Conservation (phyloP, 345 rosid species). For the Odontarrhena argentea region DNA sequence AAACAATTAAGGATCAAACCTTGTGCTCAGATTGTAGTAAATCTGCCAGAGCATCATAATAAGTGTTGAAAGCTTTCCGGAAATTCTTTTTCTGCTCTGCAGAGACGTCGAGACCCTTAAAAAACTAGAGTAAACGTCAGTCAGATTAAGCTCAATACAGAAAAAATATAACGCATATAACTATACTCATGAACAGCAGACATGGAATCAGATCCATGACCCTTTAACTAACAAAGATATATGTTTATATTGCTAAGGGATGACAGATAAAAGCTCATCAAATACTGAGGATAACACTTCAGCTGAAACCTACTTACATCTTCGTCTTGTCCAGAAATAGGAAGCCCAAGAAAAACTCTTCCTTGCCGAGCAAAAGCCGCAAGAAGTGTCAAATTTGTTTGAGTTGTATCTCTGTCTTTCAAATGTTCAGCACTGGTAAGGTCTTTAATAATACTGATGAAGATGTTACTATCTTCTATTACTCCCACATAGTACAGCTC, state of each 20-base stretch:
- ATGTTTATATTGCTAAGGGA: background rate
- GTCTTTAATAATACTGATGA: constrained; percentile 84
- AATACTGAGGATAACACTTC: constrained; percentile 1
- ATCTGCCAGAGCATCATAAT: constrained; percentile 82
- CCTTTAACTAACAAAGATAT: constrained; percentile 6
- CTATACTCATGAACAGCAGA: background rate
- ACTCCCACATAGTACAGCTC: constrained; percentile 97
- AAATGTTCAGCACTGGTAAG: constrained; percentile 76
- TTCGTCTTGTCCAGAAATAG: constrained; percentile 89
- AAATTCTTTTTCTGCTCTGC: constrained; percentile 84
- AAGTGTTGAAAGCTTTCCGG: constrained; percentile 74
- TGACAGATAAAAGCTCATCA: constrained; percentile 9
- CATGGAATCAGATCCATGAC: constrained; percentile 12
- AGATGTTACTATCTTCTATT: constrained; percentile 73
- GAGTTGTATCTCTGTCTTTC: constrained; percentile 92
- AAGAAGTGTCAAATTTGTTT: constrained; percentile 87
- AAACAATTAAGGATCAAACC: constrained; percentile 50
- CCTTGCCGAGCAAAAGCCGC: constrained; percentile 99
- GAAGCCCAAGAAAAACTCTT: constrained; percentile 85
- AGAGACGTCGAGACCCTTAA: constrained; percentile 75
- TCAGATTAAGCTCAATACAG: constrained; percentile 20
- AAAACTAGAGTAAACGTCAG: constrained; percentile 62
- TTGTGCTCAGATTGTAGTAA: constrained; percentile 89
- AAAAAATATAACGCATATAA: background rate
- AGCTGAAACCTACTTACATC: constrained; percentile 57